Base-by-base conservation (phyloP, 116 monocot genomes). In the Cymodocea nodosa region DNA sequence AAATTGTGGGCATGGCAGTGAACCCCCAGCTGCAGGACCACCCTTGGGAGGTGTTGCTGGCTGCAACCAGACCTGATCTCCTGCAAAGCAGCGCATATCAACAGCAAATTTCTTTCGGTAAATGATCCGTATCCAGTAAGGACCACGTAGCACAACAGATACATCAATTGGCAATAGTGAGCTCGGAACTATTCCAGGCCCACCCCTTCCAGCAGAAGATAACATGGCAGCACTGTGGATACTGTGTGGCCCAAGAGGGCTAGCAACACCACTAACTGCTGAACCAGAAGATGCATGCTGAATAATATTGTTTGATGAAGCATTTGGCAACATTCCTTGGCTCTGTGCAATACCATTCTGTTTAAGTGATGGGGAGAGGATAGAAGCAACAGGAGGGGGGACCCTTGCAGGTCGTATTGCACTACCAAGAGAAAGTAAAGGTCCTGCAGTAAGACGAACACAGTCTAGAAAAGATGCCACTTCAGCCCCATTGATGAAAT, bases 21-120 rank as follows among this genome's bases (percentile, higher is more conserved):
- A 98, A 60, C 98, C 98, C 35, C 92, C 98, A 64, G 75, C 75
- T 23, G 81, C 65, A 70, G 89, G 86, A 17, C 98, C 98, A 18
- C 81, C 89, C 71, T 98, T 98, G 23, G 98, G 98, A 68, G 98
- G 98, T 59, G 98, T 88, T 16, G 98, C 91, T 54, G 98, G 98
- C 63, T 98, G 98, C 20, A 98, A 70, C 98, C 98, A 98, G 39
- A 98, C 98, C 75, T 98, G 98, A 83, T 98, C 98, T 50, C 98
- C 98, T 77, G 92, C 98, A 80, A 86, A 98, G 58, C 98, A 98
- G 18, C 98, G 87, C 98, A 98, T 98, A 59, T 98, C 98, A 22
- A 92, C 84, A 52, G 92, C 78, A 79, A 98, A 98, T 56, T 89
- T 92, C 76, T 98, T 98, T 13, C 98, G 85, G 69, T 98, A 98